Evolutionary conservation across 2,329 filamentous ascomycete genomes (phyloP).

Genomic region (Fusarium sp.): DNA sequence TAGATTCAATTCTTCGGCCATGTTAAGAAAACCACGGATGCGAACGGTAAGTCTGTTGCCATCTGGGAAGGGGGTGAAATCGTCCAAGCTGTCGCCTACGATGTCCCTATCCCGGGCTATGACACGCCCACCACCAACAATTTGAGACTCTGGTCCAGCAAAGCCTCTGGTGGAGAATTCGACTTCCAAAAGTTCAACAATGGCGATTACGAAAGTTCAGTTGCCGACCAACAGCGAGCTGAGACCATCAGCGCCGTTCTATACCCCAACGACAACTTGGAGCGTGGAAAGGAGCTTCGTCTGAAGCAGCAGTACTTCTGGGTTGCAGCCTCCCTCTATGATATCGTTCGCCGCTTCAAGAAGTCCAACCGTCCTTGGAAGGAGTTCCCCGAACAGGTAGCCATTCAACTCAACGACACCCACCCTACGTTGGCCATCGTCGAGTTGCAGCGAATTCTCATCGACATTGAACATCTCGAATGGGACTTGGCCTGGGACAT

Average conservation of each 20-base stretch:
- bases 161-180: conserved; percentile 95
- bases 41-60: conserved; percentile 77
- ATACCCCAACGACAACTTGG: conserved; percentile 97
- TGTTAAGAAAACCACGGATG: conserved; percentile 79
- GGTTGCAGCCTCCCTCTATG: conserved; percentile 95
- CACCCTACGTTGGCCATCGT: conserved; percentile 97
- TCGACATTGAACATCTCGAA: conserved; percentile 89
- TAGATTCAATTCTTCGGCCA: conserved; percentile 93
- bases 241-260: conserved; percentile 98
- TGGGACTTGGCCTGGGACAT: conserved; percentile 95
- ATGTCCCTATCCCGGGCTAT: conserved; percentile 92
- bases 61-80: conserved; percentile 94
- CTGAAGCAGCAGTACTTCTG: conserved; percentile 99
- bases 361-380: conserved; percentile 92
- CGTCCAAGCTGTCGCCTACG: conserved; percentile 92
- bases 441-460: conserved; percentile 90
- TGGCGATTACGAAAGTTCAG: conserved; percentile 96
- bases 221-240: conserved; percentile 97
- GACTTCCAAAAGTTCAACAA: conserved; percentile 99
- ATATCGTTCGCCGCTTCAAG: conserved; percentile 98
- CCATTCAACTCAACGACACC: conserved; percentile 98
- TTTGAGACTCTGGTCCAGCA: conserved; percentile 95
- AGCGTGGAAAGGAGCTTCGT: conserved; percentile 94
- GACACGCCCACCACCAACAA: conserved; percentile 94
- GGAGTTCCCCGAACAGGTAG: conserved; percentile 93